Evolutionary conservation across 345 rosid species (phyloP).

Genomic region (Eucalyptus decipiens): DNA sequence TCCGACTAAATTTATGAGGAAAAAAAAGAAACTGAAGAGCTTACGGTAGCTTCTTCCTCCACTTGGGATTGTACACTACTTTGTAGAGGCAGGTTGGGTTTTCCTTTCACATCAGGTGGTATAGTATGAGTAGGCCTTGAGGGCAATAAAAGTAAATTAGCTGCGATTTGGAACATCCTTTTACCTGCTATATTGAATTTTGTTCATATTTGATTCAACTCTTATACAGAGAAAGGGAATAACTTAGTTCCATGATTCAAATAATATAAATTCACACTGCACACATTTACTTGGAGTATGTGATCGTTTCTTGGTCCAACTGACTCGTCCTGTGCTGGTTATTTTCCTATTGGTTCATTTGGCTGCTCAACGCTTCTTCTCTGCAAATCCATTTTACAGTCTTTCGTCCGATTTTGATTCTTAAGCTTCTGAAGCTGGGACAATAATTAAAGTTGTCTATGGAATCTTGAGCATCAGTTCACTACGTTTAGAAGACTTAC

Average conservation of each 20-base stretch:
- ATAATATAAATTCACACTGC: background rate
- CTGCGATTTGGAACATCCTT: background rate
- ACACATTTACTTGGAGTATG: background rate
- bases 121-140: background rate
- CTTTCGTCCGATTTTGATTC: background rate
- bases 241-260: background rate
- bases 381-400: background rate
- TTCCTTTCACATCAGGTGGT: background rate
- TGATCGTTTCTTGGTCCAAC: background rate
- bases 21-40: background rate
- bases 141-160: background rate
- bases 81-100: background rate
- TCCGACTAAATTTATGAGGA: background rate
- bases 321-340: background rate
- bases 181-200: background rate
- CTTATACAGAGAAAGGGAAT: background rate
- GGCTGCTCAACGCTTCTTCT: background rate
- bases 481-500: background rate
- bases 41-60: background rate
- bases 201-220: background rate
- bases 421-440: background rate
- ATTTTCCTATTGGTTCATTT: background rate
- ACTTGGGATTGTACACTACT: background rate
- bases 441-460: background rate
- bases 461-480: background rate